Evolutionary conservation across 257 asterid genomes (phyloP).

Genomic region (Paulownia fortunei): DNA sequence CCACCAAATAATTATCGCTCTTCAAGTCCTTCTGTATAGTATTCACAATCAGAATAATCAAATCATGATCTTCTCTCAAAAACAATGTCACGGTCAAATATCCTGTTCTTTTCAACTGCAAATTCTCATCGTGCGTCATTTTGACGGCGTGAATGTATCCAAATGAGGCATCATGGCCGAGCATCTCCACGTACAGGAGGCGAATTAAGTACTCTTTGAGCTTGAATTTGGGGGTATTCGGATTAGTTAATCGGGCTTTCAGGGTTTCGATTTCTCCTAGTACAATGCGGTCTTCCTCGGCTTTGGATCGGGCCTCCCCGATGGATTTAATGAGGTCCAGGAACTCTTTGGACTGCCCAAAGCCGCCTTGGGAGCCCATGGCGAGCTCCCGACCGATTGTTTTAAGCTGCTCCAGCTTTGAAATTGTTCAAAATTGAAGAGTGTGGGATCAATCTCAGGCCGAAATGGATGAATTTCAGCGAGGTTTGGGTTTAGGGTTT

Average conservation of each 20-base stretch:
- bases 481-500: slow-evolving; percentile 27
- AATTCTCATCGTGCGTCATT: slow-evolving; percentile 81
- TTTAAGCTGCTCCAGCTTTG: slow-evolving; percentile 76
- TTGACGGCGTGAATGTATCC: slow-evolving; percentile 89
- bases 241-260: slow-evolving; percentile 49
- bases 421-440: background rate
- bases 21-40: slow-evolving; percentile 90
- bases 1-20: slow-evolving; percentile 76
- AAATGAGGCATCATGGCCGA: slow-evolving; percentile 84
- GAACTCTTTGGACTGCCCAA: slow-evolving; percentile 79
- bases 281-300: slow-evolving; percentile 86
- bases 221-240: slow-evolving; percentile 75
- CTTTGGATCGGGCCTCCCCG: slow-evolving; percentile 85
- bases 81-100: slow-evolving; percentile 79
- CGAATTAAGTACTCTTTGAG: slow-evolving; percentile 76
- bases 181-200: slow-evolving; percentile 76
- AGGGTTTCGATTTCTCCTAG: slow-evolving; percentile 74
- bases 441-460: slow-evolving; percentile 13
- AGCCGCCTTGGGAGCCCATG: slow-evolving; percentile 82
- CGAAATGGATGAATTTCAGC: background rate
- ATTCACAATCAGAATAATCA: slow-evolving; percentile 81
- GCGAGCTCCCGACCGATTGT: slow-evolving; percentile 88
- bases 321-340: slow-evolving; percentile 82
- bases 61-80: slow-evolving; percentile 78
- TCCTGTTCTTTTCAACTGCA: slow-evolving; percentile 69